A percentile compares a stretch with the other conserved stretches of the same genome.
These are phyloP conservation scores for Trametes cubensis DNA, from an alignment of 768 basidiomycete genomes.

Conservation along the genomic window DNA sequence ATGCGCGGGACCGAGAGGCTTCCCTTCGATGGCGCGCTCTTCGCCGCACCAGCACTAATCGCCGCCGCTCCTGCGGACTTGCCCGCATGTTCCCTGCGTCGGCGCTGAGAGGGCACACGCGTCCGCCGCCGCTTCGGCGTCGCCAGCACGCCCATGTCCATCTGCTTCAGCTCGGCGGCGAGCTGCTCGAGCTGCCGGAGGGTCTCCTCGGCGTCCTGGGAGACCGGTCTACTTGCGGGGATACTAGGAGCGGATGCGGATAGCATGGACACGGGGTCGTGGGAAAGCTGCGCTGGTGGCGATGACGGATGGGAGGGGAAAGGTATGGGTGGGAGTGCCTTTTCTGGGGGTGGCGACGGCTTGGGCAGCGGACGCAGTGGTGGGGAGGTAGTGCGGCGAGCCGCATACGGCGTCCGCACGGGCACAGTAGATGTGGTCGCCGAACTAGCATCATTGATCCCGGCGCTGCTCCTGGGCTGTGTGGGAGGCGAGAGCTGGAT, in stretches of 20 bases:
- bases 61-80: not conserved
- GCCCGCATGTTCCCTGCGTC: not conserved
- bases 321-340: constrained; percentile 19
- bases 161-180: constrained; percentile 21
- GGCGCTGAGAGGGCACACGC: not conserved
- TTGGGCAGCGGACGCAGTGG: not conserved
- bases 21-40: not conserved
- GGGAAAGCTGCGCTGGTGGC: not conserved
- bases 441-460: not conserved
- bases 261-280: not conserved
- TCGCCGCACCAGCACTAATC: not conserved
- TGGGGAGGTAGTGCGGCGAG: not conserved
- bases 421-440: not conserved
- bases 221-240: constrained; percentile 4
- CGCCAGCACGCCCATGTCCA: constrained; percentile 3
- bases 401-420: not conserved
- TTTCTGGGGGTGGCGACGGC: constrained; percentile 11
- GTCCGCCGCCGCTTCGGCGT: not conserved
- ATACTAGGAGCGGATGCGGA: not conserved
- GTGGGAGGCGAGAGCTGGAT: not conserved
- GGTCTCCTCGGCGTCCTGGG: constrained; percentile 20
- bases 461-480: not conserved
- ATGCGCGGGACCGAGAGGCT: constrained; percentile 17
- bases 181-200: constrained; percentile 25
- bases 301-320: constrained; percentile 9